Evolutionary conservation across 805 yeast species (phyloP).

Genomic region (Nakazawaea populi): DNA sequence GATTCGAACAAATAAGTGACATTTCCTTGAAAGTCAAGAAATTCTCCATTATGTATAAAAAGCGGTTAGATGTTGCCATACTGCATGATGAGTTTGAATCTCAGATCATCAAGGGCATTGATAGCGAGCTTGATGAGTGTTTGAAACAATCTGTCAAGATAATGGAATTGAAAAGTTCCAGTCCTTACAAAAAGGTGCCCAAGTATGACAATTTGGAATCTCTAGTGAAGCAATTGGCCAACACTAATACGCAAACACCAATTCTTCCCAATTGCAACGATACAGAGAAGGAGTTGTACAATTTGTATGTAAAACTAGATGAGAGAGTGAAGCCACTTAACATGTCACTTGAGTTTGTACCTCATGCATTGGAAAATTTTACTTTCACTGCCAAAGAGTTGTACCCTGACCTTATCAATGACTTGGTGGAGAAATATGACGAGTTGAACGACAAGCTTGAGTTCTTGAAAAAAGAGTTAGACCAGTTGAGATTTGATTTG

Average conservation of each 20-base stretch:
- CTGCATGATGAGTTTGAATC: slow-evolving; percentile 39
- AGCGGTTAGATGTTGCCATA: slow-evolving; percentile 30
- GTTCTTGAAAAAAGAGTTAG: slow-evolving; percentile 33
- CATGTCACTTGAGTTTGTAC: slow-evolving; percentile 47
- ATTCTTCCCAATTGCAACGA: slow-evolving; percentile 32
- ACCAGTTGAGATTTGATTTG: slow-evolving; percentile 35
- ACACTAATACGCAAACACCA: neutral
- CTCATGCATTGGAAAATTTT: slow-evolving; percentile 41
- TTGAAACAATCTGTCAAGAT: slow-evolving; percentile 28
- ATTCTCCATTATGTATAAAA: slow-evolving; percentile 22
- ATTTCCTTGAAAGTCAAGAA: slow-evolving; percentile 21
- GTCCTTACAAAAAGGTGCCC: slow-evolving; percentile 35
- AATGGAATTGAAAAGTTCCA: slow-evolving; percentile 30
- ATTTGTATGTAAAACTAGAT: slow-evolving; percentile 35
- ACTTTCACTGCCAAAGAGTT: slow-evolving; percentile 21
- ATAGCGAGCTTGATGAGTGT: slow-evolving; percentile 31
- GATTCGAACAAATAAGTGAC: slow-evolving; percentile 27
- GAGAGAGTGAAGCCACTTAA: slow-evolving; percentile 42
- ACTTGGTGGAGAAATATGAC: slow-evolving; percentile 32
- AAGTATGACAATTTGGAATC: slow-evolving; percentile 19
- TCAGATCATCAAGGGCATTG: slow-evolving; percentile 35
- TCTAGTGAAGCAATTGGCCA: neutral
- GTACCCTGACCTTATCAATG: slow-evolving; percentile 25
- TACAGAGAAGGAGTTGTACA: slow-evolving; percentile 32
- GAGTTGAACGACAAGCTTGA: slow-evolving; percentile 33